phyloP scores from a whole-genome alignment of 2,329 filamentous ascomycete genomes.

The Diaporthe sp. region DNA sequence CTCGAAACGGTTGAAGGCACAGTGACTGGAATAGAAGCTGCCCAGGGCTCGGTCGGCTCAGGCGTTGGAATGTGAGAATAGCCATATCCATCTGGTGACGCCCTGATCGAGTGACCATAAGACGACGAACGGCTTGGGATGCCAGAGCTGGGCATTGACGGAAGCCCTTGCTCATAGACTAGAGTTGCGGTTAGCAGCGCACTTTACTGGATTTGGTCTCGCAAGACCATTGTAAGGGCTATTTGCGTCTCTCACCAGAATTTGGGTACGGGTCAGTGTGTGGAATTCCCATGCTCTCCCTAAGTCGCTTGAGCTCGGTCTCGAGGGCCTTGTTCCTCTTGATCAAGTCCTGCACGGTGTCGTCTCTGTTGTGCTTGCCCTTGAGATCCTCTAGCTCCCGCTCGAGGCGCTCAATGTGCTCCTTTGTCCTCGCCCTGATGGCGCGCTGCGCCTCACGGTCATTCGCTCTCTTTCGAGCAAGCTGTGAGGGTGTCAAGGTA shows the following conservation, averaged over 20 bases:
- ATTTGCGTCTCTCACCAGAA: constrained; percentile 45
- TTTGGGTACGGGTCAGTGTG: constrained; percentile 53
- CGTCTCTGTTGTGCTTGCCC: constrained; percentile 58
- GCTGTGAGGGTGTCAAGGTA: constrained; percentile 86
- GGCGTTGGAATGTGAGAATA: constrained; percentile 51
- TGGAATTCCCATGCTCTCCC: constrained; percentile 56
- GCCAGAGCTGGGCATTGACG: constrained; percentile 48
- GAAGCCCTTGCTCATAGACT: constrained; percentile 56
- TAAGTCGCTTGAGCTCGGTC: constrained; percentile 59
- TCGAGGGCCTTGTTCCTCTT: constrained; percentile 65
- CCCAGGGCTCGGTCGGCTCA: constrained; percentile 59
- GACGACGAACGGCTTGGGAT: constrained; percentile 57
- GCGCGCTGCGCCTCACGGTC: constrained; percentile 90
- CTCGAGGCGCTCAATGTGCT: constrained; percentile 84
- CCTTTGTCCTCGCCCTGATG: constrained; percentile 86
- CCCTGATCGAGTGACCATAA: constrained; percentile 46
- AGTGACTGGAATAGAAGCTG: constrained; percentile 54
- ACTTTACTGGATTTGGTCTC: constrained; percentile 11
- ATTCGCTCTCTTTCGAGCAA: constrained; percentile 91
- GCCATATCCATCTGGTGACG: constrained; percentile 33
- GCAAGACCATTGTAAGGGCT: not conserved
- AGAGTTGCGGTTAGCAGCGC: constrained; percentile 21
- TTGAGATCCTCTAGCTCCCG: constrained; percentile 78
- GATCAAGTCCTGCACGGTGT: constrained; percentile 62
- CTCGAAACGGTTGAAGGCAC: constrained; percentile 62